Percentiles rank a stretch among this genome's conserved stretches.
phyloP scores from a whole-genome alignment of 2,329 filamentous ascomycete species.

The Bipolaris gigantea region DNA sequence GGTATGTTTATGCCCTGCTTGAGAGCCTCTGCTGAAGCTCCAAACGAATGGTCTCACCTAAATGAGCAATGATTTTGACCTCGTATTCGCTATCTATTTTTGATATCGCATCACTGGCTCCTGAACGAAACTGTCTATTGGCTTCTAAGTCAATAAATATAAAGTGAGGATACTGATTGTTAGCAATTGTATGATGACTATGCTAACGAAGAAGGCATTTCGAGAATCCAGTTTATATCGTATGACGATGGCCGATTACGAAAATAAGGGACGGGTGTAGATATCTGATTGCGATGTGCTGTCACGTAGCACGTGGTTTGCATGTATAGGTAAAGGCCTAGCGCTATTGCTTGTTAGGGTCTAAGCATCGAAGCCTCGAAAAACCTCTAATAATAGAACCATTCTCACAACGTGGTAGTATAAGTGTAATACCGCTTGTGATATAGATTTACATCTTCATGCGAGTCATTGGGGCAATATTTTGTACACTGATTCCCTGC shows the following conservation, averaged over 20 bases:
- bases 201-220: neutral
- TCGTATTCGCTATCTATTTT: neutral
- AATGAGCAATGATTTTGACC: neutral
- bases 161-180: neutral
- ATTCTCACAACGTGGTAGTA: too few species aligned
- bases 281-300: too few species aligned
- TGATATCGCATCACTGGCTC: neutral
- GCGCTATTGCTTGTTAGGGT: neutral
- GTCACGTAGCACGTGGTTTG: too few species aligned
- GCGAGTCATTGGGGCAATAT: too few species aligned
- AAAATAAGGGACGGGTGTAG: too few species aligned
- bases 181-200: too few species aligned
- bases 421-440: too few species aligned
- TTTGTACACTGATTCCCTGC: neutral
- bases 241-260: too few species aligned
- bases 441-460: too few species aligned
- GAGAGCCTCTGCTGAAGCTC: slow-evolving; percentile 7
- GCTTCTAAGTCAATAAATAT: neutral
- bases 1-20: neutral
- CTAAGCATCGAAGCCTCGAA: too few species aligned
- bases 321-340: too few species aligned
- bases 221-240: neutral
- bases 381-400: too few species aligned
- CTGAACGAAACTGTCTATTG: neutral
- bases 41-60: slow-evolving; percentile 1